phyloP scores from a whole-genome alignment of 2,329 filamentous ascomycete genomes.

The Venturia carpophila region DNA sequence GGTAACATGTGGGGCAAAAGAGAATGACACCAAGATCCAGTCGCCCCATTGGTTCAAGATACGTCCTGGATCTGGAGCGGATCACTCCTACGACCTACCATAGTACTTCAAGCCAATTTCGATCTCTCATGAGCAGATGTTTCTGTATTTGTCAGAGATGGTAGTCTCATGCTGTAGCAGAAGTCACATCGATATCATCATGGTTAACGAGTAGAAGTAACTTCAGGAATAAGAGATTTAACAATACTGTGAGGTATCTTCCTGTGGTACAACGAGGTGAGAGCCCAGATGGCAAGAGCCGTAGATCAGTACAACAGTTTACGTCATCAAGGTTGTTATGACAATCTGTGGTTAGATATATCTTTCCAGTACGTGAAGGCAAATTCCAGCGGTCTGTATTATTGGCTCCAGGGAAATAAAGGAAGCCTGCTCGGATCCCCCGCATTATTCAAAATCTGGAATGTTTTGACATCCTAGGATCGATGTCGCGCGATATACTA shows the following conservation, averaged over 20 bases:
- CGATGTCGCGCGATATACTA: not conserved
- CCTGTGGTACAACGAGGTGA: too few relatives aligned
- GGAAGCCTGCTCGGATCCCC: conserved; percentile 6
- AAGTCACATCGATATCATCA: not conserved
- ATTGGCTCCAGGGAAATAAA: not conserved
- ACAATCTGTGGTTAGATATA: not conserved
- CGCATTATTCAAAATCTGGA: not conserved
- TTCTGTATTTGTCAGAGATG: not conserved
- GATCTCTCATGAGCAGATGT: not conserved
- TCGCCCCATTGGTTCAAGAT: not conserved
- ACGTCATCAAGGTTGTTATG: not conserved
- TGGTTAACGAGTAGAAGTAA: too few relatives aligned
- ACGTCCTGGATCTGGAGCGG: not conserved
- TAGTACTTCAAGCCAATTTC: too few relatives aligned
- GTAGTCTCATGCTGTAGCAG: not conserved
- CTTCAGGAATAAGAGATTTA: too few relatives aligned
- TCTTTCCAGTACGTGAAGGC: too few relatives aligned
- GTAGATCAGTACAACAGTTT: not conserved
- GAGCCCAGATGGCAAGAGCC: not conserved
- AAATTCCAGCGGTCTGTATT: not conserved
- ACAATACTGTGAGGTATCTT: too few relatives aligned
- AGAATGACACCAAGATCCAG: not conserved
- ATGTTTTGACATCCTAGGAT: not conserved
- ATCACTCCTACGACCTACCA: not conserved
- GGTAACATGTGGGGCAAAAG: not conserved